Base-by-base conservation (phyloP, 2,329 filamentous ascomycete genomes). In the Fusarium torreyae region DNA sequence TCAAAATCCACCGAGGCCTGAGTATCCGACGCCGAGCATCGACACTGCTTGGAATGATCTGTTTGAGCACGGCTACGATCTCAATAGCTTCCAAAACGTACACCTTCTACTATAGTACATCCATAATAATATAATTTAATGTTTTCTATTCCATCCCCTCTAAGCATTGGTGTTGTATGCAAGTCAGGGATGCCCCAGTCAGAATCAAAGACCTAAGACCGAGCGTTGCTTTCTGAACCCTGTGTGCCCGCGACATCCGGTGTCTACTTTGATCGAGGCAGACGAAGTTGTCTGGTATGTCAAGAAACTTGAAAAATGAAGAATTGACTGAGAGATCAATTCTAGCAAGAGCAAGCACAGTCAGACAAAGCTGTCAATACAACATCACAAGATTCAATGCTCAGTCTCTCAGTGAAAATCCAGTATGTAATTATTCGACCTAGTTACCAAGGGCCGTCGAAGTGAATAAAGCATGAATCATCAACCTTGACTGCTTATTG, bases 1-100 rank as follows among this genome's bases (percentile, higher is more conserved):
- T 24, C 70, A 71, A 14, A 69, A 73, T 7, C 65, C 68, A 4
- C 65, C 60, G 4, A 52, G 66, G 6, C 70, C 63, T 1, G 70
- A 72, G 33, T 68, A 71, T 42, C 68, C 70, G 9, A 73, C 70
- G 3, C 68, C 70, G 2, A 73, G 65, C 8, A 73, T 73, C 31
- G 70, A 73, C 11, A 62, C 70, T 7, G 70, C 70, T 1, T 73
- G 70, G 70, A 73, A 73, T 34, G 70, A 73, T 46, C 46, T 73
- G 9, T 71, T 73, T 20, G 70, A 73, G 40, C 70, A 73, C 10
- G 70, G 70, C 6, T 72, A 73, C 24, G 70, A 71, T 22, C 28
- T 73, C 0, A 66, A 48, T n/a, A 69, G 70, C 26, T 56, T 66
- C 15, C 57, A 73, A 18, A 69, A 68, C 22, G 69, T 49, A 3